Base-by-base conservation (phyloP, 1,284 basidiomycete genomes). In the Puccinia novopanici region DNA sequence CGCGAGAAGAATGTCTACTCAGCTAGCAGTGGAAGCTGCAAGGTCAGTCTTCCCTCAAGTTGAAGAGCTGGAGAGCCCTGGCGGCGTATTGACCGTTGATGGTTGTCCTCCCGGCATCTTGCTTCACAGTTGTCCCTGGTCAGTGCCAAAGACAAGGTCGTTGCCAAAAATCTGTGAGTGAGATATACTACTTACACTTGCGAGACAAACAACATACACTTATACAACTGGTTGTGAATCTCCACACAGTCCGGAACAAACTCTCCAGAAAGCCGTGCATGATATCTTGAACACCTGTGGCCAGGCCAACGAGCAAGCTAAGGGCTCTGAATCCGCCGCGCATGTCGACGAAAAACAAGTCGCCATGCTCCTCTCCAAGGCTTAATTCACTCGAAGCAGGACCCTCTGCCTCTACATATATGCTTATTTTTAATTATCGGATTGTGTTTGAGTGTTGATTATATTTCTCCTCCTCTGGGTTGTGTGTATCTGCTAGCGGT, bases 11-110 rank as follows among this genome's bases (percentile, higher is more conserved):
- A 65, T 9, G 63, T 42, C 0, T 19, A 42, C 63, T n/a, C 63
- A n/a, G 63, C 63, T 65, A 12, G 19, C 3, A 65, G 63, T 65
- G 63, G 63, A 65, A 42, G 10, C 40, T 65, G 40, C 63, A 65
- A 65, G 34, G 63, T 65, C 37, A 42, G 37, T 65, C 1, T 2
- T 3, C 6, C 63, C 24, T 59, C 10, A 8, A 4, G 10, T 12
- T 59, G 13, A 10, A 30, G 1, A 59, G 12, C 45, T 6, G 10
- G 45, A 2, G 10, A 3, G 15, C 30, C 40, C 13, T 34, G 13
- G 17, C 9, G 54, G 13, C 13, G 9, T 22, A 5, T 8, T 13
- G 6, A 57, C 30, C 22, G 37, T 37, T 61, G 30, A 61, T 24
- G 42, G 22, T 65, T 22, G 2, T n/a, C 5, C 3, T n/a, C n/a